Evolutionary conservation across 1,139 yeast species (phyloP).

Genomic region (Meyerozyma elateridarum): DNA sequence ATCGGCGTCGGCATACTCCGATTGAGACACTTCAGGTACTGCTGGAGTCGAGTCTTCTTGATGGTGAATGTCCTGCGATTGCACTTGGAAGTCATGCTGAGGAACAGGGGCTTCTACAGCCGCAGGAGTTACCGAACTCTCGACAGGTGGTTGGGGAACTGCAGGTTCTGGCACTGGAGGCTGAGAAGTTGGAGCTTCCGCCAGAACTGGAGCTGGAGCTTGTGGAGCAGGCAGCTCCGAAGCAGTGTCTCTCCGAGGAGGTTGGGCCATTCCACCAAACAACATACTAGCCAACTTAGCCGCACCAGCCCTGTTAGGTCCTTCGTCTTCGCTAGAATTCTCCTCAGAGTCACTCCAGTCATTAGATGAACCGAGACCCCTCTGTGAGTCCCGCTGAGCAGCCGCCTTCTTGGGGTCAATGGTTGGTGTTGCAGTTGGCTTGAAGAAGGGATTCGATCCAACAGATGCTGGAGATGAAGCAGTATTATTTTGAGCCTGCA

Average conservation of each 20-base stretch:
- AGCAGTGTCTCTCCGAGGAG: constrained; percentile 17
- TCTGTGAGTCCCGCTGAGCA: constrained; percentile 60
- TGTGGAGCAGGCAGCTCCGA: constrained; percentile 4
- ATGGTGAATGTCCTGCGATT: too few relatives aligned
- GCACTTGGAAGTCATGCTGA: too few relatives aligned
- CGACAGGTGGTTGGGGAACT: constrained; percentile 9
- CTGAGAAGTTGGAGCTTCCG: constrained; percentile 13
- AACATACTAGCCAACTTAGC: constrained; percentile 58
- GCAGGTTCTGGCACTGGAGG: constrained; percentile 8
- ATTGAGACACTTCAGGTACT: too few relatives aligned
- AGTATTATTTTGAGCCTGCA: constrained; percentile 12
- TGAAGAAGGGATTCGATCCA: constrained; percentile 43
- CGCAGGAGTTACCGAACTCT: constrained; percentile 11
- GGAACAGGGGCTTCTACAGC: constrained; percentile 13
- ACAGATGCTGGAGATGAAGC: constrained; percentile 19
- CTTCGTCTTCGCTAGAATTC: constrained; percentile 47
- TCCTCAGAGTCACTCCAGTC: constrained; percentile 65
- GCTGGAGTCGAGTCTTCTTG: too few relatives aligned
- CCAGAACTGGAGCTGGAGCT: constrained; percentile 7
- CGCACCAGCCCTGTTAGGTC: constrained; percentile 51
- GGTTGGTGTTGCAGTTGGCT: constrained; percentile 30
- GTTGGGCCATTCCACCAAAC: constrained; percentile 59
- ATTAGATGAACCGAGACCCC: constrained; percentile 47
- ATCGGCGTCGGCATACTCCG: too few relatives aligned
- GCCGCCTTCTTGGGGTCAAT: constrained; percentile 55